These are phyloP conservation scores for Heterobasidion annosum DNA, from an alignment of 1,284 basidiomycete genomes.

Conservation along the genomic window DNA sequence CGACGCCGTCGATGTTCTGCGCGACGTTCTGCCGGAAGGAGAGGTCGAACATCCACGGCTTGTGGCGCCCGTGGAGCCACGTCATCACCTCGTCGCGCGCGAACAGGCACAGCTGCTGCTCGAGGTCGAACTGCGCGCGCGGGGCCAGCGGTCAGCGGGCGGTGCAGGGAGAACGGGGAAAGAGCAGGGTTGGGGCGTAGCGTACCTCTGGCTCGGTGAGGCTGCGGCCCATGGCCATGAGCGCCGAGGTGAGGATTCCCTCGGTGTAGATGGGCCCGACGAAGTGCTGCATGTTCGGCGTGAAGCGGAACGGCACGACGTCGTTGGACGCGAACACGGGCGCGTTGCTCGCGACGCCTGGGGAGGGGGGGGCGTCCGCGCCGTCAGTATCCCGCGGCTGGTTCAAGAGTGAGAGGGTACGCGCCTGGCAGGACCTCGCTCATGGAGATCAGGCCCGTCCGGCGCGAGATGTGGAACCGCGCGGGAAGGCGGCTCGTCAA, in stretches of 20 bases:
- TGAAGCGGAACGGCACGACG: slow-evolving; percentile 92
- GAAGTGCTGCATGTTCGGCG: slow-evolving; percentile 94
- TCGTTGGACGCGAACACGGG: slow-evolving; percentile 78
- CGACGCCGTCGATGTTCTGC: slow-evolving; percentile 72
- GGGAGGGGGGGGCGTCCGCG: neutral
- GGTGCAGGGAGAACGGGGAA: neutral
- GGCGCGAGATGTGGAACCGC: slow-evolving; percentile 83
- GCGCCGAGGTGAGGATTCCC: slow-evolving; percentile 78
- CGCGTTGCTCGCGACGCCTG: slow-evolving; percentile 28
- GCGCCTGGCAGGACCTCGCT: slow-evolving; percentile 84
- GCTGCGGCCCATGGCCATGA: slow-evolving; percentile 88
- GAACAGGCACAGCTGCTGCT: slow-evolving; percentile 85
- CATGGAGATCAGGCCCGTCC: slow-evolving; percentile 88
- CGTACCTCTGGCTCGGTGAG: slow-evolving; percentile 89
- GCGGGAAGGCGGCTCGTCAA: slow-evolving; percentile 79
- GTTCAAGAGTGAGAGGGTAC: neutral
- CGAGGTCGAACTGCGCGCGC: slow-evolving; percentile 67
- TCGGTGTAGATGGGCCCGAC: slow-evolving; percentile 87
- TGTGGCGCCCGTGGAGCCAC: slow-evolving; percentile 51
- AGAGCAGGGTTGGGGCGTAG: neutral
- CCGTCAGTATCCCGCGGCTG: neutral
- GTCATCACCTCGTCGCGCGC: slow-evolving; percentile 87
- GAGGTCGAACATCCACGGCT: slow-evolving; percentile 45
- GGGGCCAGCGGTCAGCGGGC: slow-evolving; percentile 1
- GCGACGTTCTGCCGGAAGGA: slow-evolving; percentile 64